Percentiles rank a stretch among this genome's conserved stretches.
These are phyloP conservation scores for Suillus subalutaceus DNA, from an alignment of 768 basidiomycete genomes.

Conservation along the genomic window DNA sequence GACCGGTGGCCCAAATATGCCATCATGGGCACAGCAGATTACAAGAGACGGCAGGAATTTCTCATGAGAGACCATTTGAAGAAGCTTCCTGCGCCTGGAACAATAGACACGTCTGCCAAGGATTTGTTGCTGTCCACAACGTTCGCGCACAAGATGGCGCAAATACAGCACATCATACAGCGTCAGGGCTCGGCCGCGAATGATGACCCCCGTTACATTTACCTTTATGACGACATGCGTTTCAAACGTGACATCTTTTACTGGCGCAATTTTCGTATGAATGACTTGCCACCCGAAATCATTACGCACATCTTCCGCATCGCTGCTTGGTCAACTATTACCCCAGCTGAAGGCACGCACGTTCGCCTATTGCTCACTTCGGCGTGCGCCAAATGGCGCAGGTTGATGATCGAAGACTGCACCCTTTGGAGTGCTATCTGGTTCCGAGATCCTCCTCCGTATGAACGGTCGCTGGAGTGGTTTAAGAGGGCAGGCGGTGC, in stretches of 20 bases:
- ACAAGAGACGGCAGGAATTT: conserved; percentile 6
- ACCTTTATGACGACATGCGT: conserved; percentile 13
- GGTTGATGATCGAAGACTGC: conserved; percentile 47
- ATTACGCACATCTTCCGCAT: conserved; percentile 64
- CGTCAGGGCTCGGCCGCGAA: not conserved
- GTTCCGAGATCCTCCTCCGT: conserved; percentile 57
- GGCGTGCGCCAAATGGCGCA: conserved; percentile 61
- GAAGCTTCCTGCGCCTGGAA: conserved; percentile 3
- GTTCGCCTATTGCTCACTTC: conserved; percentile 56
- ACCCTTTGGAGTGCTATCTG: conserved; percentile 69
- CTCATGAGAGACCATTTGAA: conserved; percentile 4
- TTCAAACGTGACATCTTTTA: conserved; percentile 28
- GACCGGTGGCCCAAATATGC: conserved; percentile 1
- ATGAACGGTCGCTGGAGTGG: conserved; percentile 56
- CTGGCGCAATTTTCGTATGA: conserved; percentile 56
- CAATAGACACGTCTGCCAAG: conserved; percentile 4
- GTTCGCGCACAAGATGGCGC: conserved; percentile 4
- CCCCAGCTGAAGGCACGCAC: conserved; percentile 37
- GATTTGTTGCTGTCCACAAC: not conserved
- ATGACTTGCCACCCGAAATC: conserved; percentile 68
- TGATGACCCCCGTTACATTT: conserved; percentile 2
- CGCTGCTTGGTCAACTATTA: conserved; percentile 54
- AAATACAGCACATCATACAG: not conserved
- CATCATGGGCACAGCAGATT: conserved; percentile 2
- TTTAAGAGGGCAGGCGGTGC: conserved; percentile 58